Base-by-base conservation (phyloP, 495 filamentous ascomycete species). In the Tuber melanosporum region DNA sequence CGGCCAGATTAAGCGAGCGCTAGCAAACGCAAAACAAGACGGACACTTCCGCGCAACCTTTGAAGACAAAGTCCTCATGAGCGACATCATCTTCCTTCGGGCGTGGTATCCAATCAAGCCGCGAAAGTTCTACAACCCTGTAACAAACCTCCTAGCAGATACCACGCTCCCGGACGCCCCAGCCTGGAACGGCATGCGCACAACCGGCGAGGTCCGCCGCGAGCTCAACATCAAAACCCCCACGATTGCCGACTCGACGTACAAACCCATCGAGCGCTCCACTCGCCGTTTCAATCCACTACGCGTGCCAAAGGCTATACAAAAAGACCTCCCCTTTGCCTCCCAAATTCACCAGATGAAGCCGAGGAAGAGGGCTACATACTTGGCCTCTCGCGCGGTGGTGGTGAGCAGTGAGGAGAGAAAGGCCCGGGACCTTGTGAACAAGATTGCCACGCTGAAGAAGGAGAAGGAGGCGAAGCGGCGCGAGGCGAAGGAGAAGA, bases 81-180 rank as follows among this genome's bases (percentile, higher is more conserved):
- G 90, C 84, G 95, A 99, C 81, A 95, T 99, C 79, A 92, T 97
- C 70, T 98, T 99, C 87, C 85, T 99, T 47, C 88, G 94, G 17
- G 95, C 96, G 3, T 99, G 95, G 95, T 98, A 96, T 85, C 93
- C 95, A 10, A 90, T 98, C 84, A 93, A 93, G 80, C 95, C 95
- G 12, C 93, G 94, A 81, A 90, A 93, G 41, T 98, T 96, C 89
- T 97, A 99, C 86, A 98, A 98, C 84, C 93, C 94, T 8, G 94
- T 95, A 47, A 95, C 94, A 47, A 97, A 99, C 84, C 88, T 98
- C 36, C 89, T 98, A 43, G 76, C 85, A 5, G 85, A 82, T 14
- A 86, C 85, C 70, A 84, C 78, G 32, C 70, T 71, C n/a, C 82
- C 84, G 49, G 75, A 80, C 14, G 78, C 79, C 20, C 88, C 88